These are phyloP conservation scores for Blastobotrys parvus DNA, from an alignment of 805 yeast species.

Conservation along the genomic window DNA sequence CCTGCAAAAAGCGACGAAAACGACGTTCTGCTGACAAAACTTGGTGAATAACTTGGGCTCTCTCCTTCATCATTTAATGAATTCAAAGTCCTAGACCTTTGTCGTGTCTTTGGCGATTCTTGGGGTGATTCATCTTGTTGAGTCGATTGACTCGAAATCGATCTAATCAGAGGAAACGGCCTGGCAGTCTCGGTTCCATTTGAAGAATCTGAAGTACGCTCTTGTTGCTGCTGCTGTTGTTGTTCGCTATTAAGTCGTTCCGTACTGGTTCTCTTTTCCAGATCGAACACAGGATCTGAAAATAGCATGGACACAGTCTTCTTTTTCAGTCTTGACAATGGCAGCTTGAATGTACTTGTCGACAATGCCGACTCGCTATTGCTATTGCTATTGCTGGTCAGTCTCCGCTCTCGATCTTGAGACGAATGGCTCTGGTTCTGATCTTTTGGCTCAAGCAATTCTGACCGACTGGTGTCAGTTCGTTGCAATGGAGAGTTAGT, in stretches of 20 bases:
- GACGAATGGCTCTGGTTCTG: too few species aligned
- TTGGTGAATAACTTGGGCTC: not conserved
- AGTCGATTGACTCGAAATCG: not conserved
- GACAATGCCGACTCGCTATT: not conserved
- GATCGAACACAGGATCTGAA: slow-evolving; percentile 1
- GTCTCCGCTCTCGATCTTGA: not conserved
- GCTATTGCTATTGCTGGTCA: not conserved
- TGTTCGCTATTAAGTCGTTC: not conserved
- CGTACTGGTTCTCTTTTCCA: not conserved
- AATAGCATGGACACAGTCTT: slow-evolving; percentile 4
- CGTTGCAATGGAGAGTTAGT: too few species aligned
- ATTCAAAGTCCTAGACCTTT: slow-evolving; percentile 16
- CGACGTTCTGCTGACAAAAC: slow-evolving; percentile 9
- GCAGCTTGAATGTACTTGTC: not conserved
- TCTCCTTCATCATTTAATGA: slow-evolving; percentile 8
- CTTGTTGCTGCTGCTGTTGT: too few species aligned
- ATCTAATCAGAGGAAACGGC: not conserved
- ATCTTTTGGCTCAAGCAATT: too few species aligned
- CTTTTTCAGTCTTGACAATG: slow-evolving; percentile 1
- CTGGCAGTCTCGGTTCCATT: not conserved
- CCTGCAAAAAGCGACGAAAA: slow-evolving; percentile 12
- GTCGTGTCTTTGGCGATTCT: slow-evolving; percentile 6
- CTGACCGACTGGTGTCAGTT: too few species aligned
- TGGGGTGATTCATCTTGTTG: not conserved
- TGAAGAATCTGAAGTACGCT: not conserved